Base-by-base conservation (phyloP, 1,284 basidiomycete species). In the Boletus semigastroideus region DNA sequence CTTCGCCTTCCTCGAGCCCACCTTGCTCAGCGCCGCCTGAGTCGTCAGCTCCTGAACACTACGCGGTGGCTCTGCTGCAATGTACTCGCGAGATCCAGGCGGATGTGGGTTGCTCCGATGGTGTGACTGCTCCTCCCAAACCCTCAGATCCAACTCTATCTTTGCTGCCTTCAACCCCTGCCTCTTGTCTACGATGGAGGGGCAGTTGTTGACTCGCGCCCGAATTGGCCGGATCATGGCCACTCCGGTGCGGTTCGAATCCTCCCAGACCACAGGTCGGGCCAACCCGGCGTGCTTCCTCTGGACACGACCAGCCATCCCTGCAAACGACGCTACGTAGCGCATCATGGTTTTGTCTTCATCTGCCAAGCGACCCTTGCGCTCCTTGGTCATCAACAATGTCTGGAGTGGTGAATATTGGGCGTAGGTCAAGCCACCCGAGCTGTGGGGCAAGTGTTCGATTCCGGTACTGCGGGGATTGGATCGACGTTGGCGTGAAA, bases 361-460 rank as follows among this genome's bases (percentile, higher is more conserved):
- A 43, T 76, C 72, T 36, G 87, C 68, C 53, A 84, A 55, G 53
- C 86, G 77, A 48, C 86, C 89, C 14, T 80, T 79, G 57, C 80
- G 73, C 14, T 82, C 72, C 49, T 74, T 74, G 9, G 74, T 74
- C 58, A 72, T 74, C 62, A 84, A 72, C 47, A 72, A 71, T 1
- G 75, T 74, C 52, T 88, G 84, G 34, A 90, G 68, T 8, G 59
- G 48, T 7, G 82, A 72, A 33, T 77, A 72, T 38, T 74, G 71
- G 6, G 79, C 64, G 66, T 91, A 92, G 44, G 73, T 71, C 39
- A 90, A 74, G 8, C 80, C 89, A 36, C 76, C 87, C 37, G 69
- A 75, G 19, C 72, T 74, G 59, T 92, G 89, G 0, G 87, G 86
- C 20, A 80, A 73, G 42, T 79, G 83, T 52, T 82, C 79, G 58